Evolutionary conservation across 2,329 filamentous ascomycete genomes (phyloP), one percentile per base, ranked within the genome.

Genomic region (Fusarium brevicatenulatum): DNA sequence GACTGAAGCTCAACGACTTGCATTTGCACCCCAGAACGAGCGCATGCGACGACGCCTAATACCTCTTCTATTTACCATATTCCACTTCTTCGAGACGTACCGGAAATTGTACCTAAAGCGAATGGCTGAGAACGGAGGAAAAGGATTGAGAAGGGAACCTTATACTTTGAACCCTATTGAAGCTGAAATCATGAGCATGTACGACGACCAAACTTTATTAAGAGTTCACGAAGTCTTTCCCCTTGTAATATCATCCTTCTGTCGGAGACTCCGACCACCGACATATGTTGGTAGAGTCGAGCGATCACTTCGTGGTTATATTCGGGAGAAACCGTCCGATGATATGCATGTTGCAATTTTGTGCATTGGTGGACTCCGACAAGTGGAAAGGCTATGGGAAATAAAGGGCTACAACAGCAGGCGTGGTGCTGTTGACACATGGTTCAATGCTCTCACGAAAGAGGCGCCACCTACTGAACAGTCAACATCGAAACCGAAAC

Each of bases 1-100:
- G 23, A 89, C 88, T 1, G 87, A 88, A 66, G 80, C 84, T 8
- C 86, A 90, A 76, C 85, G 84, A 64, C 78, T 80, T 25, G 88
- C 90, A 53, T 92, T 91, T 73, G 87, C 88, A 23, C 86, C 88
- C 2, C 89, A 91, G 76, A 84, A 86, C 70, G 88, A 90, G 78
- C 86, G 90, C 19, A 91, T 92, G 90, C 88, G 89, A 53, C 88
- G 89, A 68, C 86, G 90, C 55, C 81, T 92, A 13, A 90, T 91
- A 62, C 90, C 90, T 2, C 79, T 91, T 12, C 83, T 92, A 21
- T 91, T 92, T 72, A 91, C 89, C 18, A 83, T 91, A 30, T 91
- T 91, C 72, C 90, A 92, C 78, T 92, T 92, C 76, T 91, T 92
- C 77, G 90, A 92, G 78, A 90, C 85, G 2, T 91, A 91, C 76